phyloP scores from a whole-genome alignment of 2,329 filamentous ascomycete species.

The Xylaria arbuscula region DNA sequence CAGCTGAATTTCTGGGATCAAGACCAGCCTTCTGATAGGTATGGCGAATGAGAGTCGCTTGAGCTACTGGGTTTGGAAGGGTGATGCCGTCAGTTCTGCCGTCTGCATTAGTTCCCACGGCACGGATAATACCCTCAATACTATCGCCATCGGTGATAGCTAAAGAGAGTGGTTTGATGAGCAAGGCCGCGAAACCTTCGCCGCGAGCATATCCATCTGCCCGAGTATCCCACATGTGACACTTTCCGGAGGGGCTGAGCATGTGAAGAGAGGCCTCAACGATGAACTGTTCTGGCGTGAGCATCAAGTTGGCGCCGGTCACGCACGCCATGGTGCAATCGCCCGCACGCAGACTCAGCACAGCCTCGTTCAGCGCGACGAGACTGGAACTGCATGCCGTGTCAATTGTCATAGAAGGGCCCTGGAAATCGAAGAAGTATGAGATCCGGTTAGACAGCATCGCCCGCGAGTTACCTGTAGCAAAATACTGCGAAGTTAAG shows the following conservation, averaged over 20 bases:
- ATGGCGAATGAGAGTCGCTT: slow-evolving; percentile 57
- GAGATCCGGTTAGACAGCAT: slow-evolving; percentile 55
- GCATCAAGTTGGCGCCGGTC: slow-evolving; percentile 57
- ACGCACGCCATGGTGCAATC: slow-evolving; percentile 57
- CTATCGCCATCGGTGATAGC: slow-evolving; percentile 62
- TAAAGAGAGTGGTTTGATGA: slow-evolving; percentile 62
- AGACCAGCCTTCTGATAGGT: slow-evolving; percentile 59
- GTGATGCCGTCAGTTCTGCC: slow-evolving; percentile 66
- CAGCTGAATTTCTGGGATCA: slow-evolving; percentile 47
- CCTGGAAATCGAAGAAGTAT: slow-evolving; percentile 55
- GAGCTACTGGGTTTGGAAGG: slow-evolving; percentile 60
- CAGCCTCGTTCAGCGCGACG: slow-evolving; percentile 53
- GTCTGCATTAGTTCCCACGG: slow-evolving; percentile 62
- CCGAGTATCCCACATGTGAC: slow-evolving; percentile 60
- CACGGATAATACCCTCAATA: slow-evolving; percentile 61
- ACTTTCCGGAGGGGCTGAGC: slow-evolving; percentile 58
- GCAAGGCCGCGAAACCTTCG: slow-evolving; percentile 63
- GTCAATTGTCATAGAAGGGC: slow-evolving; percentile 55
- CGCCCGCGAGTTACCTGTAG: slow-evolving; percentile 50
- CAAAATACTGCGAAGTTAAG: slow-evolving; percentile 47
- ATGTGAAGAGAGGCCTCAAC: slow-evolving; percentile 58
- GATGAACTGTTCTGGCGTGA: slow-evolving; percentile 58
- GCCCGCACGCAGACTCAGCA: slow-evolving; percentile 55
- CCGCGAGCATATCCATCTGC: slow-evolving; percentile 70
- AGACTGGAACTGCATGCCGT: slow-evolving; percentile 57